Base-by-base conservation (phyloP, 176 grass and related monocot genomes). In the Musa beccarii region DNA sequence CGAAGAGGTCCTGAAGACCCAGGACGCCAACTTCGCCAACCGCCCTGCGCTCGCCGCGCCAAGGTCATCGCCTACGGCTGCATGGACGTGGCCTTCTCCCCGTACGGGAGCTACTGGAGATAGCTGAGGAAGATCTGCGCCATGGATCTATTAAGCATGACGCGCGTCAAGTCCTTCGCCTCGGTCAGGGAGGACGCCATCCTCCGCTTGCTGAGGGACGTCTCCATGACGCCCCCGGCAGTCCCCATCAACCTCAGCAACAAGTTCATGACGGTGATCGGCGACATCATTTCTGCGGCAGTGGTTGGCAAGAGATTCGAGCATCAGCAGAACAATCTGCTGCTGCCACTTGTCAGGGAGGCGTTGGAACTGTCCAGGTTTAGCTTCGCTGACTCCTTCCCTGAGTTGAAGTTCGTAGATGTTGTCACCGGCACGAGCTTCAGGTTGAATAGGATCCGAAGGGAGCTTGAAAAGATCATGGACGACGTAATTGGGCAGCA, bases 21-120 rank as follows among this genome's bases (percentile, higher is more conserved):
- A 89, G 52, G 86, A 96, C 54, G 2, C 59, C 4, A 61, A 57
- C 55, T 90, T 92, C 66, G 78, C 89, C 16, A 52, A 55, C 25
- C 83, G 92, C 20, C 87, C 89, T 5, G 63, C 79, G 26, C 75
- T 75, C 50, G 26, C 85, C 56, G 88, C 28, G 73, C 79, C n/a
- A 24, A 85, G 22, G 76, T 67, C 49, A 14, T 89, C 6, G 68
- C 50, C 52, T 79, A 68, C 85, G 79, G 62, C 23, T 79, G 75
- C 68, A 25, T 50, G 9, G 87, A 87, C 75, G 83, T 96, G 52
- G 49, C 14, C n/a, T 72, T 72, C 49, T 51, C 68, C 2, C 85
- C 89, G 1, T 88, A 92, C 81, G 85, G 92, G 0, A 76, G 80
- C 0, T 77, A 90, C 75, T 96, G 92, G 92, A 83, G 85, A 53